A percentile compares a stretch with the other conserved stretches of the same genome.
phyloP scores from a whole-genome alignment of 345 rosid genomes.

The Mercurialis annua region DNA sequence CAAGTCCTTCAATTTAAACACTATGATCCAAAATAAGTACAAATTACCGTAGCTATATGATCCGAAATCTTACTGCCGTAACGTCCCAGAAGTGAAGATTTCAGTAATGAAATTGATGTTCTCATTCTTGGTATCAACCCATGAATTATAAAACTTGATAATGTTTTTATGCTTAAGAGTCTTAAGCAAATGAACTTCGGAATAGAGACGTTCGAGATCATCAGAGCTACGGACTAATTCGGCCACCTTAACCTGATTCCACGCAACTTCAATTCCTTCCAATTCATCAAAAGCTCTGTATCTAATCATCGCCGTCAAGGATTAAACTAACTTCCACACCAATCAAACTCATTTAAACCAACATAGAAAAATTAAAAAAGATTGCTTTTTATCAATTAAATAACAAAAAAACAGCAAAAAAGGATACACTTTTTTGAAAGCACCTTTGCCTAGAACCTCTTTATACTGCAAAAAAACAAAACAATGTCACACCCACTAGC shows the following conservation, averaged over 20 bases:
- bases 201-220: conserved; percentile 27
- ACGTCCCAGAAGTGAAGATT: conserved; percentile 36
- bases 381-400: background rate
- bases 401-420: background rate
- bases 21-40: background rate
- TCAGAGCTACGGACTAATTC: conserved; percentile 22
- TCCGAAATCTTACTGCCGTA: conserved; percentile 30
- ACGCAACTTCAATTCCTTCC: conserved; percentile 39
- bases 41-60: background rate
- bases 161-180: conserved; percentile 31
- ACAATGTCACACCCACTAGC: background rate
- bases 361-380: too few species aligned
- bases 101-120: conserved; percentile 38
- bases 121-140: conserved; percentile 33
- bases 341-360: too few species aligned
- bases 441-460: conserved; percentile 33
- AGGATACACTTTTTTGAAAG: conserved; percentile 40
- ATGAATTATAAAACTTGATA: conserved; percentile 32
- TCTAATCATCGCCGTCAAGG: conserved; percentile 48
- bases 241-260: conserved; percentile 34
- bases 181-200: conserved; percentile 31
- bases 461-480: conserved; percentile 27
- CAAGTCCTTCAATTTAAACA: background rate
- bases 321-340: conserved; percentile 15
- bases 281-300: conserved; percentile 30